A percentile compares a stretch with the other conserved stretches of the same genome.
Conservation (phyloP, 495 filamentous ascomycete genomes). For the Penicillium desertorum region DNA sequence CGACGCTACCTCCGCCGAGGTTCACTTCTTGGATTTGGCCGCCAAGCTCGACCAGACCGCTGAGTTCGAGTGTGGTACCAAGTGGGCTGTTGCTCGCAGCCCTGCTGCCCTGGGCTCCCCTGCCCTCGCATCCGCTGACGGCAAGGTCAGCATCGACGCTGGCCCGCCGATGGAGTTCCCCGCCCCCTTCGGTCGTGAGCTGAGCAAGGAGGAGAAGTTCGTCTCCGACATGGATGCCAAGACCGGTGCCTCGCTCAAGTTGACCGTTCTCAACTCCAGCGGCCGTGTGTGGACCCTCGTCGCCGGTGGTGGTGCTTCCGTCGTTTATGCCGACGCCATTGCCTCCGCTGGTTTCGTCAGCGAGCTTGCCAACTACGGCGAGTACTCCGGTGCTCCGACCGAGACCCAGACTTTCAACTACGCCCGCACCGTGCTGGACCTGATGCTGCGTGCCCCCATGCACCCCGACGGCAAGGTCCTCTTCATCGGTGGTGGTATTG, state of each 20-base stretch:
- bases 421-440: constrained; percentile 90
- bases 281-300: constrained; percentile 98
- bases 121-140: constrained; percentile 51
- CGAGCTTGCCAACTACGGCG: constrained; percentile 98
- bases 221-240: constrained; percentile 98
- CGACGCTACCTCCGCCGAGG: constrained; percentile 84
- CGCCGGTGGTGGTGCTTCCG: constrained; percentile 98
- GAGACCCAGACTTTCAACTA: constrained; percentile 99
- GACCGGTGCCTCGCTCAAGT: constrained; percentile 97
- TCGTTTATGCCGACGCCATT: constrained; percentile 98
- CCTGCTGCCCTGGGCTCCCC: constrained; percentile 82
- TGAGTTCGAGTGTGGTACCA: constrained; percentile 98
- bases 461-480: constrained; percentile 92
- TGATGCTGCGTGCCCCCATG: constrained; percentile 91
- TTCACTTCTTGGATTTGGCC: constrained; percentile 97
- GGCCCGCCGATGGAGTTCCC: constrained; percentile 99
- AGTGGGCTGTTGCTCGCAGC: constrained; percentile 94
- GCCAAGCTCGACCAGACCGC: constrained; percentile 99
- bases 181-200: constrained; percentile 95
- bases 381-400: constrained; percentile 98
- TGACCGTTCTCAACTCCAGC: constrained; percentile 88
- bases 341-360: constrained; percentile 92
- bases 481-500: constrained; percentile 99
- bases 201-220: constrained; percentile 97
- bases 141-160: constrained; percentile 90